Base-by-base conservation (phyloP, 805 yeast genomes). In the Wickerhamiella parazyma region DNA sequence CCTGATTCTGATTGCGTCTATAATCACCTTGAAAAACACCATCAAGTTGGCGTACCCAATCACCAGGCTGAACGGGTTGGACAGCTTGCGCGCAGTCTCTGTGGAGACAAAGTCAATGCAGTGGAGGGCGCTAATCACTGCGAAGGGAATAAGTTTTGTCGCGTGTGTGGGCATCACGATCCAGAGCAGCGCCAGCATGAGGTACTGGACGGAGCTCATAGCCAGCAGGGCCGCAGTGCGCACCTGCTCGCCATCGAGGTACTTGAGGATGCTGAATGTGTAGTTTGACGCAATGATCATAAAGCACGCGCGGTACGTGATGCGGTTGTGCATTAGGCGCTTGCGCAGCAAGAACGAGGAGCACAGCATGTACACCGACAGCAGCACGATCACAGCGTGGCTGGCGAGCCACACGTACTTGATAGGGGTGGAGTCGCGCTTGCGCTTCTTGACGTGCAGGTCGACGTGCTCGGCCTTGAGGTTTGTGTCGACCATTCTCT, bases 51-150 rank as follows among this genome's bases (percentile, higher is more conserved):
- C 59, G 41, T 66, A 64, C 2, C 82, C 76, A 12, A 76, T 19
- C 6, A 20, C 24, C 11, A 29, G 26, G 16, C 40, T 29, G 11
- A 38, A 19, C 14, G 33, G 36, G 20, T 21, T 12, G 19, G 38
- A 40, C 36, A 19, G 20, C 28, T 28, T 14, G 14, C 12, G 28
- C 9, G 43, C 39, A 16, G 14, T 10, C 12, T 16, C 14, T 12
- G 37, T 40, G 3, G 42, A 18, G 24, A 34, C 50, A 62, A 78
- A 82, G 14, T 78, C 76, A 52, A 82, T 65, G 1, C 75, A 76
- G 58, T 87, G 96, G 70, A 87, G 81, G 11, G 75, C 54, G 2
- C 95, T 76, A 57, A 78, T 83, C 33, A 80, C 62, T 14, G 73
- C 64, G 57, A 78, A 87, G 39, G 95, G 91, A 12, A 78, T 55